Evolutionary conservation across 208 protist species (phyloP), one percentile per base, ranked within the genome.

Genomic region (Leishmania gerbilli): DNA sequence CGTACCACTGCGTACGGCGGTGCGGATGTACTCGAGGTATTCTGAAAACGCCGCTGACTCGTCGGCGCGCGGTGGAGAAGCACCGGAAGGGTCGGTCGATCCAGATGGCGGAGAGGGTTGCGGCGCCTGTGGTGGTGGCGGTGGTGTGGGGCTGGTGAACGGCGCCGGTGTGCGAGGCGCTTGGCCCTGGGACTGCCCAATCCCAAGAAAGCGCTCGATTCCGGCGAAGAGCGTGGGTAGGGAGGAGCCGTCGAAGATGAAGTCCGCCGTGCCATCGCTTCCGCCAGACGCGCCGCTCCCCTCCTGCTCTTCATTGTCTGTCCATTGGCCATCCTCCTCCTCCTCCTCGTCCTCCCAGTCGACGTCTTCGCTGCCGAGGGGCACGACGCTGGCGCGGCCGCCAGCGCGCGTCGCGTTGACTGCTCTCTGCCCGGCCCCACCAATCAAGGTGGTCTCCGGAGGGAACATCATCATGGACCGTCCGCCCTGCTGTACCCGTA

Each of bases 401-500:
- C 55, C 56, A 45, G 55, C 21, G 5, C 69, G 40, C 24, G 34
- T 81, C 55, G 68, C 58, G 42, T 40, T 74, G 64, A 3, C 37
- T 15, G 45, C 31, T 45, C 56, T 45, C 49, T 58, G 49, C 31
- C 24, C 21, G 53, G 68, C 68, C 56, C 67, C 31, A 24, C 45
- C 47, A 40, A 84, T 21, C 42, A 74, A 42, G 13, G 74, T 21
- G 34, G 74, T 19, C n/a, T 71, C 78, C 3, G 77, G 47, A 7
- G 80, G 78, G 8, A 82, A 62, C 79, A 87, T 82, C 80, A 87
- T 83, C 80, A 84, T 87, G 34, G 79, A 83, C 1, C 77, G 88
- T 19, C 80, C 77, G 21, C 90, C 88, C 56, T 90, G 83, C 55
- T 90, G 87, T 45, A 90, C 80, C 13, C 87, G 85, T 27, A 90